Base-by-base conservation (phyloP, 2,329 filamentous ascomycete genomes). In the Scedosporium minutisporum region DNA sequence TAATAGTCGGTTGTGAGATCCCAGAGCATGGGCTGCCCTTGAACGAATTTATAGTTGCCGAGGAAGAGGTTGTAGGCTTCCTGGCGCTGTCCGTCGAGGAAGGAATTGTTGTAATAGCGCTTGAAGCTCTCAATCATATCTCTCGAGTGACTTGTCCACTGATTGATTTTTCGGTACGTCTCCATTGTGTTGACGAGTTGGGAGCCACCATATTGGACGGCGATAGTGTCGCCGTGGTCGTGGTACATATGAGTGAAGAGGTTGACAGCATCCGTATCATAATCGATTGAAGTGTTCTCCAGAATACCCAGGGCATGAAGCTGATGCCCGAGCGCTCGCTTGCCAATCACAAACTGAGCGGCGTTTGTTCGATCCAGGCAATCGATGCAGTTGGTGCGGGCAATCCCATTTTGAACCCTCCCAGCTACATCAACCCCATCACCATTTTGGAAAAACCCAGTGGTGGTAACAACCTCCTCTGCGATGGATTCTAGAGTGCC, bases 81-180 rank as follows among this genome's bases (percentile, higher is more conserved):
- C 75, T 99, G 95, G 38, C 95, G 87, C 72, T 99, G 95, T n/a
- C 89, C 93, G 73, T 99, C 95, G 7, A 99, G 83, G 72, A 99
- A 99, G 0, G 93, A 96, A 71, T 99, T 99, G 76, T 97, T 96
- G 75, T 99, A 99, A 74, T 97, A 99, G 29, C 95, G 86, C 74
- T 97, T 99, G 79, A 99, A 97, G 73, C 91, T 96, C 76, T 99
- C 95, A 23, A 99, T 93, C 93, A 99, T 97, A 73, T 99, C 95
- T 67, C 95, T 85, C 2, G 93, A 97, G 73, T 96, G 92, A 69
- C 91, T 96, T 25, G 92, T 96, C 95, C 95, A 99, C 73, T 97
- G 93, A 68, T 97, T 97, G 73, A 97, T 96, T 76, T 97, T 97
- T 63, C 95, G 89, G 73, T 99, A 99, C 4, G 95, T 99, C 67